Evolutionary conservation across 1,139 yeast species (phyloP), one percentile per base, ranked within the genome.

Genomic region (Tardiomyces digboiensis): DNA sequence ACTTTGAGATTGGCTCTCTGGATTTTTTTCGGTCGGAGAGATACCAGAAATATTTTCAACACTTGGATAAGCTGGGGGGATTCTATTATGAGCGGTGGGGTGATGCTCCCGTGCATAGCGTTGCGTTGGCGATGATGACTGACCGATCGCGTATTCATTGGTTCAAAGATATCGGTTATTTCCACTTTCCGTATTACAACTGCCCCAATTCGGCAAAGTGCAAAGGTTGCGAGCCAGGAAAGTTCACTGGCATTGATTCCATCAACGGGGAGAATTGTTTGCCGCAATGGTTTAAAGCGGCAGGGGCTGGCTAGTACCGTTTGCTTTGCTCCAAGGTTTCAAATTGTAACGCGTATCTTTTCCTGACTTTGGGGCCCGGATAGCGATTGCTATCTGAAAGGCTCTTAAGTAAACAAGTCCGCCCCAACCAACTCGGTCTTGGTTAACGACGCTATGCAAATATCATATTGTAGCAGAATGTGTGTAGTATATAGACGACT

Each of bases 41-140:
- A 2, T 86, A 86, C 59, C 65, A 68, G 38, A 66, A 68, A 18
- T 86, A 85, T 80, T 76, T 81, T 51, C 69, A 81, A 41, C 65
- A 71, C 57, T 66, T 86, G 38, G 94, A 86, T 50, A 52, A 69
- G 3, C 64, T 79, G 0, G 94, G 95, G 13, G 88, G 88, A 3
- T 85, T 85, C 57, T 86, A 83, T 59, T 85, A 85, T 55, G 95
- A 86, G 60, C 65, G 95, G 46, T 85, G 95, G 95, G 95, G 95
- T 1, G 95, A 85, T 63, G 95, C 95, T 0, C 95, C 95, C 0
- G 89, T 86, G 1, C 94, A 83, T 59, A 76, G 88, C 1, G 61
- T 85, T 39, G 94, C 89, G 0, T 65, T 86, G 20, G 82, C 80
- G 0, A 62, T 87, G 42, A 85, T 88, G 64, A 84, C 84, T 18